Evolutionary conservation across 1,139 yeast species (phyloP).

Genomic region (Spencermartinsiella ligniputridi): DNA sequence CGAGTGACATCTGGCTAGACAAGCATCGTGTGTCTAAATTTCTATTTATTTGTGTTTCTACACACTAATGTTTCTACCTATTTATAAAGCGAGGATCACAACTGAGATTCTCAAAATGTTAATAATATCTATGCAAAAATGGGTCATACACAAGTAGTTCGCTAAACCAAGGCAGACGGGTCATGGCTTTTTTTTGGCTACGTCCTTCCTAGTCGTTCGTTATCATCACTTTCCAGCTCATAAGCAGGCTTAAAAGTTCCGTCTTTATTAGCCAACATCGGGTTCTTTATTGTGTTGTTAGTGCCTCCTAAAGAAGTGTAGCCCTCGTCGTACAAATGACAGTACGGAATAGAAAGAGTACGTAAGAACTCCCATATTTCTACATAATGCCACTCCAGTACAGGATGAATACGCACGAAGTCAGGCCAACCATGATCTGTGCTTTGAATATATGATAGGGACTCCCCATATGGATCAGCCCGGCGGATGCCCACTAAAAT

Average conservation of each 20-base stretch:
- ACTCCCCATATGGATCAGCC: constrained; percentile 70
- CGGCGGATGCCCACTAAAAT: constrained; percentile 78
- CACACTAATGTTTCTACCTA: no score
- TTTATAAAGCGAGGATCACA: no score
- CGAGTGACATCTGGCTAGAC: no score
- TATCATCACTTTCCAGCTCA: constrained; percentile 52
- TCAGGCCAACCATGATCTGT: constrained; percentile 91
- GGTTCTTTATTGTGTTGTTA: constrained; percentile 61
- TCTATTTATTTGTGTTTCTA: no score
- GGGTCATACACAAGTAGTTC: neutral
- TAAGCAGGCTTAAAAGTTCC: constrained; percentile 58
- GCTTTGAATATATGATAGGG: constrained; percentile 50
- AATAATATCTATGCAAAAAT: neutral
- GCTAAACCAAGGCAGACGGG: no score
- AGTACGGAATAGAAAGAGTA: constrained; percentile 52
- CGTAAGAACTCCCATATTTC: constrained; percentile 69
- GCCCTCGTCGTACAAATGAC: constrained; percentile 68
- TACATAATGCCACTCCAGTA: constrained; percentile 72
- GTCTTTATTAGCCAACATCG: constrained; percentile 39
- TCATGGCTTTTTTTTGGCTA: no score
- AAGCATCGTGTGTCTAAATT: no score
- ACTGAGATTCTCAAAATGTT: no score
- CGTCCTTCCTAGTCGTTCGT: constrained; percentile 51
- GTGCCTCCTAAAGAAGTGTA: constrained; percentile 81
- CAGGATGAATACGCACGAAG: constrained; percentile 74